Conservation (phyloP, 805 yeast genomes). For the Teunomyces lycoperdinae region DNA sequence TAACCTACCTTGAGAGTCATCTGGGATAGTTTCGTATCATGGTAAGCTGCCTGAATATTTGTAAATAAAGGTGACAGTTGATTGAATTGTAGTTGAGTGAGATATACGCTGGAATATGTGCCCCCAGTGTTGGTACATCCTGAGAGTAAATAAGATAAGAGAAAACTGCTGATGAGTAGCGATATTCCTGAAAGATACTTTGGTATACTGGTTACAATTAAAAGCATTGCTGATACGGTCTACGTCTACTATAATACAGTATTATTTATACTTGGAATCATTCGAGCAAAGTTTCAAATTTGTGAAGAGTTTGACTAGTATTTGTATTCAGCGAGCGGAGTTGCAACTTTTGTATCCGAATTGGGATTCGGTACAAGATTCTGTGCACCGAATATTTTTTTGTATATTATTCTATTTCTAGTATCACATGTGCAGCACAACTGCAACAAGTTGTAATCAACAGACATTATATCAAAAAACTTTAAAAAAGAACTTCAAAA, state of each 20-base stretch:
- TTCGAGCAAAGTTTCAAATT: not conserved
- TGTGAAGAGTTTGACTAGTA: not conserved
- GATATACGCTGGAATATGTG: constrained; percentile 47
- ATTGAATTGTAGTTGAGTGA: constrained; percentile 50
- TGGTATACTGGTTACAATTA: not conserved
- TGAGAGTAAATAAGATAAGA: constrained; percentile 52
- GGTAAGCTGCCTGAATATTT: constrained; percentile 29
- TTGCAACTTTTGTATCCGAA: not conserved
- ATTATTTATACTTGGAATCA: not conserved
- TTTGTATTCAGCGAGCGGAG: not conserved
- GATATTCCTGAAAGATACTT: not conserved
- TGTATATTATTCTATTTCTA: not conserved
- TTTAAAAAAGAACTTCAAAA: constrained; percentile 7
- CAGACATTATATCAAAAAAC: not conserved
- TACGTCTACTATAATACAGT: not conserved
- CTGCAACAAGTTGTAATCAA: not conserved
- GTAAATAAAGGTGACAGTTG: constrained; percentile 41
- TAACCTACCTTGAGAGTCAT: constrained; percentile 54
- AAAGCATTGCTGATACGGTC: not conserved
- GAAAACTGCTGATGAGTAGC: constrained; percentile 21
- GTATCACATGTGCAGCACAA: not conserved
- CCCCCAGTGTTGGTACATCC: constrained; percentile 47
- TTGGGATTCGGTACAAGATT: not conserved
- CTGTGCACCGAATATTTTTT: not conserved
- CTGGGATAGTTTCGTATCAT: constrained; percentile 28